A percentile compares a stretch with the other conserved stretches of the same genome.
phyloP scores from a whole-genome alignment of 352 stramenopile species.

The Phytophthora multivora region DNA sequence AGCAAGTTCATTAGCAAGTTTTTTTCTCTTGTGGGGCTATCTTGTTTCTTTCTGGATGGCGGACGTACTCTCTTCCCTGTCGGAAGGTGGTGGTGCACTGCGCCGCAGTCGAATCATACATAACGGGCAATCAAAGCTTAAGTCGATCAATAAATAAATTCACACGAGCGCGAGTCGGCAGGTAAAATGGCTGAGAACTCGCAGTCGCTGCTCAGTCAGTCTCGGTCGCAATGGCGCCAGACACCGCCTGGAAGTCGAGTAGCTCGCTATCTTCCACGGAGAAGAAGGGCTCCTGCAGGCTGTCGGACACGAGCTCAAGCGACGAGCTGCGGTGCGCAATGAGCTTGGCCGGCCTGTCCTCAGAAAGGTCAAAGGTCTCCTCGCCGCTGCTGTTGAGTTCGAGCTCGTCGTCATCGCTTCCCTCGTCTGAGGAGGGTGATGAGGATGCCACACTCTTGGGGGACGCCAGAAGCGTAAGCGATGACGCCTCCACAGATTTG shows the following conservation, averaged over 20 bases:
- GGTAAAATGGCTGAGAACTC: slow-evolving; percentile 5
- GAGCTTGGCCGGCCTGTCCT: slow-evolving; percentile 36
- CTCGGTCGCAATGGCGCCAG: slow-evolving; percentile 17
- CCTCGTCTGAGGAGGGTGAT: slow-evolving; percentile 48
- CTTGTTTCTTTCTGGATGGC: slow-evolving; percentile 25
- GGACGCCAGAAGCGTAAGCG: slow-evolving; percentile 52
- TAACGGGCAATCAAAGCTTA: slow-evolving; percentile 41
- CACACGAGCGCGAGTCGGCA: slow-evolving; percentile 28
- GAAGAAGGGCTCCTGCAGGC: slow-evolving; percentile 74
- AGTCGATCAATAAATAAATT: slow-evolving; percentile 56
- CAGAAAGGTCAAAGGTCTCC: slow-evolving; percentile 41
- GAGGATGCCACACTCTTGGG: slow-evolving; percentile 70
- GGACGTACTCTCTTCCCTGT: slow-evolving; percentile 15
- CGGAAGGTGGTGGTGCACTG: slow-evolving; percentile 2
- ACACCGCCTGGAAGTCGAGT: slow-evolving; percentile 58
- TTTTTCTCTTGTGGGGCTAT: slow-evolving; percentile 23
- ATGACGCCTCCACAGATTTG: slow-evolving; percentile 66
- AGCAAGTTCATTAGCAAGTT: slow-evolving; percentile 43
- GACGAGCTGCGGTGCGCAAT: slow-evolving; percentile 37
- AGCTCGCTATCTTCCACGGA: slow-evolving; percentile 69
- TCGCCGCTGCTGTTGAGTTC: slow-evolving; percentile 37
- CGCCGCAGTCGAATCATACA: slow-evolving; percentile 43
- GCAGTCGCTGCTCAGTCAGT: slow-evolving; percentile 28
- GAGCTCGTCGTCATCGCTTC: slow-evolving; percentile 52
- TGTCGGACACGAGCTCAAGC: slow-evolving; percentile 78